phyloP scores from a whole-genome alignment of 345 rosid genomes.

The Gossypium arboreum region DNA sequence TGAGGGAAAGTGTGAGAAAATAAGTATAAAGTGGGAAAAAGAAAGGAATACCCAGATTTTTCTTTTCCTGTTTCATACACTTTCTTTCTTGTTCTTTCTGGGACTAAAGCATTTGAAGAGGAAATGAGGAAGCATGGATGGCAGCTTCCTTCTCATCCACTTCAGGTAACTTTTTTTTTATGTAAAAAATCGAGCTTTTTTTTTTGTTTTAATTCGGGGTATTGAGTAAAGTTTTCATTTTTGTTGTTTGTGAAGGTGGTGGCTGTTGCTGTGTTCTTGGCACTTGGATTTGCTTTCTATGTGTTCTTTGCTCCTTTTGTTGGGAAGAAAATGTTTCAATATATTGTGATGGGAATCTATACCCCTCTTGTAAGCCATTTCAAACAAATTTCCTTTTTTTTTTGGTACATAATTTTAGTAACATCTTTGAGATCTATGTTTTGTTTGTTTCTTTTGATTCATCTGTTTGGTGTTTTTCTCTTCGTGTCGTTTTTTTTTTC shows the following conservation, averaged over 20 bases:
- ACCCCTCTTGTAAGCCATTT: conserved; percentile 77
- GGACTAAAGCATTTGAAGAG: conserved; percentile 35
- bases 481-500: conserved; percentile 11
- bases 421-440: conserved; percentile 40
- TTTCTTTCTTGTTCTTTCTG: conserved; percentile 16
- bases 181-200: not conserved
- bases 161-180: conserved; percentile 50
- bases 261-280: conserved; percentile 97
- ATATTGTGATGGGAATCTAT: conserved; percentile 81
- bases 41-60: conserved; percentile 6
- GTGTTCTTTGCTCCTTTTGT: conserved; percentile 99
- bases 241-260: conserved; percentile 65
- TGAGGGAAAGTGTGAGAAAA: conserved; percentile 41
- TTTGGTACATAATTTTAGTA: not conserved
- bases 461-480: conserved; percentile 17
- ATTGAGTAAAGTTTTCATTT: conserved; percentile 17
- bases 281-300: conserved; percentile 94
- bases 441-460: conserved; percentile 22
- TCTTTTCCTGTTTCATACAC: not conserved
- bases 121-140: conserved; percentile 98
- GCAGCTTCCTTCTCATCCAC: conserved; percentile 98
- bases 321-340: conserved; percentile 75
- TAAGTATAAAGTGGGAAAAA: conserved; percentile 6
- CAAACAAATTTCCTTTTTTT: not conserved
- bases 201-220: conserved; percentile 16